Base-by-base conservation (phyloP, 257 asterid genomes). In the Ballota nigra region DNA sequence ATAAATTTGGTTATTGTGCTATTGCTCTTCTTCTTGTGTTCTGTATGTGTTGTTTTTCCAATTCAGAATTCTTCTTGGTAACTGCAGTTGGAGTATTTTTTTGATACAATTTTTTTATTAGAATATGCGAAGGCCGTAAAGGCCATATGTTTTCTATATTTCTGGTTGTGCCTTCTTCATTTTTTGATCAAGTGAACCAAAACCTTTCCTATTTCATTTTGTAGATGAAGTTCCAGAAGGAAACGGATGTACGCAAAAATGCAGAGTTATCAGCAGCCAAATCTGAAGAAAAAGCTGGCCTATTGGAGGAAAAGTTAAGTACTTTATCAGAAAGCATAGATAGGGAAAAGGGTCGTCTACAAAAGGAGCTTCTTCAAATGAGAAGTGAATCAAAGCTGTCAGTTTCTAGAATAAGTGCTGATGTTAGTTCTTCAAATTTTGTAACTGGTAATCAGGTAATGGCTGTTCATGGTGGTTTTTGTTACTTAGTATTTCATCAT, bases 331-430 rank as follows among this genome's bases (percentile, higher is more conserved):
- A 86, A 81, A 87, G 87, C 82, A 79, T 80, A 28, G 86, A 82
- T 61, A 86, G 95, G 77, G 98, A 88, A 82, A 95, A 83, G 71
- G 80, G 15, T 31, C 90, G 78, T 75, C 90, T 95, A 57, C 89
- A 83, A 75, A 84, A 81, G 83, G 98, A 95, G 68, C 96, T 95
- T 79, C 86, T 52, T 64, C 89, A 87, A 75, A 79, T 89, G 83
- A 88, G 82, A 85, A 92, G 81, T 80, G 99, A 92, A 81, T 87
- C 99, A 52, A 86, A 88, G 82, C 77, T 88, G 63, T 89, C 99
- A 24, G 69, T 85, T 73, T 79, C 94, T 70, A 86, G 83, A 85
- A 88, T 88, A 78, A 83, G 83, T 76, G 90, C 90, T 69, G 92
- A 89, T 78, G 99, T 95, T 24, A 82, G 96, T 78, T 66, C 73